Conservation (phyloP, 768 basidiomycete genomes). For the Filobasidium wieringae region DNA sequence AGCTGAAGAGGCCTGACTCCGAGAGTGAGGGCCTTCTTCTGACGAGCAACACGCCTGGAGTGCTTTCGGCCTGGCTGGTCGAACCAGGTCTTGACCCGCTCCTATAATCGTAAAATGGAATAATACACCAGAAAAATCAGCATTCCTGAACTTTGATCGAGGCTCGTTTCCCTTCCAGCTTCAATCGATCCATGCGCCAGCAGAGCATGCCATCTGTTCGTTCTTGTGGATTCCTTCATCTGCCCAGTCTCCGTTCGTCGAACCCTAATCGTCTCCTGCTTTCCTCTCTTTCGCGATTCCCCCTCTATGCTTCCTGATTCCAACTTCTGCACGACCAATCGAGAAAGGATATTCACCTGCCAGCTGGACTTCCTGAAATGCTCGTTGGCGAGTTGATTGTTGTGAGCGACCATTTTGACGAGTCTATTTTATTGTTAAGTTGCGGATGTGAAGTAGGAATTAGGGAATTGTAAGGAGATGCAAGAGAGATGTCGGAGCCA, state of each 20-base stretch:
- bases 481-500: no score
- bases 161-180: not conserved
- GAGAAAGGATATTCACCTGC: conserved; percentile 10
- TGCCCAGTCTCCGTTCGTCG: no score
- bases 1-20: conserved; percentile 81
- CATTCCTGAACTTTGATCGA: not conserved
- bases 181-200: not conserved
- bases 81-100: conserved; percentile 88
- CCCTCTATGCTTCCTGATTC: not conserved
- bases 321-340: not conserved
- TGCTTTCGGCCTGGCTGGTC: conserved; percentile 98
- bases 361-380: conserved; percentile 25
- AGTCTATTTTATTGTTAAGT: no score
- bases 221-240: no score
- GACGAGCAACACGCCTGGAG: conserved; percentile 82
- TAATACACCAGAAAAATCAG: no score
- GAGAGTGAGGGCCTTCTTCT: conserved; percentile 75
- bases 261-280: not conserved
- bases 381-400: conserved; percentile 36
- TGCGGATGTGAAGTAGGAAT: no score
- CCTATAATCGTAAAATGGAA: no score
- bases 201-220: no score
- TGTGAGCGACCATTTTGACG: conserved; percentile 33
- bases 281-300: not conserved
- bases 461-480: no score